These are phyloP conservation scores for Parasarocladium wereldwijsianum DNA, from an alignment of 2,329 filamentous ascomycete species.

Conservation along the genomic window DNA sequence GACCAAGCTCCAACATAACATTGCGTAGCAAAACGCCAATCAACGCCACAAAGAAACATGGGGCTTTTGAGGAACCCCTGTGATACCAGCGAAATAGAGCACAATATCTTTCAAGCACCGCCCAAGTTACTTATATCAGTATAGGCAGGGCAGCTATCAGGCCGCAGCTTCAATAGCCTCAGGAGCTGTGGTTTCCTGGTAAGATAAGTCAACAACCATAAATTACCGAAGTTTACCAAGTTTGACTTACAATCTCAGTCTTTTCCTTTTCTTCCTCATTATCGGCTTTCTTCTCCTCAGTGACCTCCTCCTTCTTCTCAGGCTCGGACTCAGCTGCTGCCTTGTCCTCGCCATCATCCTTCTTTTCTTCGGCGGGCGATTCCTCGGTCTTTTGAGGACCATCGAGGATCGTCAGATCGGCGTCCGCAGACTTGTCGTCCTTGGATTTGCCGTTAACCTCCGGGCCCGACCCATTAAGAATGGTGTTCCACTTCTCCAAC, in stretches of 20 bases:
- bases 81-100: too few relatives aligned
- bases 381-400: slow-evolving; percentile 24
- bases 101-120: too few relatives aligned
- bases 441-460: too few relatives aligned
- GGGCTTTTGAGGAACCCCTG: too few relatives aligned
- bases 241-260: slow-evolving; percentile 3
- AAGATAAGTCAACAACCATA: too few relatives aligned
- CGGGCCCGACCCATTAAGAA: too few relatives aligned
- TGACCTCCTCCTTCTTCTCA: slow-evolving; percentile 11
- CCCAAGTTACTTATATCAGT: too few relatives aligned
- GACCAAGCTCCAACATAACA: too few relatives aligned
- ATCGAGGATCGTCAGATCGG: slow-evolving; percentile 37
- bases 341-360: slow-evolving; percentile 17
- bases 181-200: neutral
- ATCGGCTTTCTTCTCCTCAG: slow-evolving; percentile 7
- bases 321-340: slow-evolving; percentile 9
- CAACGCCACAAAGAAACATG: too few relatives aligned
- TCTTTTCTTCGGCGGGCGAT: slow-evolving; percentile 18
- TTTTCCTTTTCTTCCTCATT: slow-evolving; percentile 9
- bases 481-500: slow-evolving; percentile 82
- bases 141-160: too few relatives aligned
- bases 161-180: slow-evolving; percentile 3
- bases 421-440: slow-evolving; percentile 35
- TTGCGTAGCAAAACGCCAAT: too few relatives aligned
- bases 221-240: too few relatives aligned